These are phyloP conservation scores for Sporothrix curviconia DNA, from an alignment of 2,329 filamentous ascomycete genomes.

Conservation along the genomic window DNA sequence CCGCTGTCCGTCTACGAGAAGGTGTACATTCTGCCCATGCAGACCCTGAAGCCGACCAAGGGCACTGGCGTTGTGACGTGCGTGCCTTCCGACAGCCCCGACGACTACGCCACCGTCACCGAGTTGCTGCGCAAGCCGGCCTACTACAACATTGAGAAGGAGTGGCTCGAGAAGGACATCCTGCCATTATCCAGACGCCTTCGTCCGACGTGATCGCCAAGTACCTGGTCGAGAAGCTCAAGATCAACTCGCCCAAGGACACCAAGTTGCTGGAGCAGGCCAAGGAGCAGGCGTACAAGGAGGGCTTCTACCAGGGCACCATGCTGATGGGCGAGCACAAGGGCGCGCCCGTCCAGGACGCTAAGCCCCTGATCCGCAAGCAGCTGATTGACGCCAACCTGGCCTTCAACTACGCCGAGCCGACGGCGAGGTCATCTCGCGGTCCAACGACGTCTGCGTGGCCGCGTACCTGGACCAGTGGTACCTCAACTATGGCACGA, in stretches of 20 bases:
- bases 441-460: conserved; percentile 63
- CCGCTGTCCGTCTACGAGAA: conserved; percentile 80
- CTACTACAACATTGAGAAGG: conserved; percentile 92
- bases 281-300: conserved; percentile 94
- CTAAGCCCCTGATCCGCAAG: conserved; percentile 76
- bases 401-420: conserved; percentile 90
- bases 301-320: conserved; percentile 91
- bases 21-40: conserved; percentile 90
- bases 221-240: conserved; percentile 80
- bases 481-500: conserved; percentile 75
- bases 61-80: conserved; percentile 95
- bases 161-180: conserved; percentile 90
- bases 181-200: conserved; percentile 80
- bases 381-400: conserved; percentile 68
- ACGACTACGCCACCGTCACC: conserved; percentile 83
- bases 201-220: conserved; percentile 74
- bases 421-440: conserved; percentile 78
- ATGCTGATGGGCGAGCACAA: conserved; percentile 85
- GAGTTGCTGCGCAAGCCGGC: conserved; percentile 93
- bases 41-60: conserved; percentile 83
- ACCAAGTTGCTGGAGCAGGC: conserved; percentile 83
- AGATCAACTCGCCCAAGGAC: conserved; percentile 96
- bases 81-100: conserved; percentile 90
- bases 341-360: conserved; percentile 73
- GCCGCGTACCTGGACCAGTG: conserved; percentile 92